Evolutionary conservation across 176 grass and related monocot genomes (phyloP).

Genomic region (Triticum dicoccoides): DNA sequence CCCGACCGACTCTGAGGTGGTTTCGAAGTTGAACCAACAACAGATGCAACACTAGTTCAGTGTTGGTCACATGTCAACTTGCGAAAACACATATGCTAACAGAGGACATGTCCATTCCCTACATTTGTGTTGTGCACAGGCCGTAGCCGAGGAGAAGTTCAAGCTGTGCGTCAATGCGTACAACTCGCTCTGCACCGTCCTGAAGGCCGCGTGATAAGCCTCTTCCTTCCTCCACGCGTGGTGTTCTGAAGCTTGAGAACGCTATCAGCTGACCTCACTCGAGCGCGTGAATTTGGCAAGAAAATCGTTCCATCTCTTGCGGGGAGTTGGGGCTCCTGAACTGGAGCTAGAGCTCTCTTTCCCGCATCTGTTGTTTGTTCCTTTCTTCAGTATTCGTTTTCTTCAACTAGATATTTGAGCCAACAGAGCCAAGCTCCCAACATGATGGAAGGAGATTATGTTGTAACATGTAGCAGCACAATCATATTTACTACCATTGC

Average conservation of each 20-base stretch:
- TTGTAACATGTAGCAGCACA: not conserved
- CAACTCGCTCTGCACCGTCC: conserved; percentile 57
- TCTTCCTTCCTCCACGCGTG: not conserved
- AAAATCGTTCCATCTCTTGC: no score
- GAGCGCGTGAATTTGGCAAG: not conserved
- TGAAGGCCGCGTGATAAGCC: conserved; percentile 39
- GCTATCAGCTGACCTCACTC: no score
- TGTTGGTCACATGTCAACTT: not conserved
- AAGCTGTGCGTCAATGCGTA: conserved; percentile 85
- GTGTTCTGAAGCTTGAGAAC: no score
- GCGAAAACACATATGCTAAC: not conserved
- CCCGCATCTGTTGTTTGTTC: not conserved
- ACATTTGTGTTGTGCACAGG: conserved; percentile 32
- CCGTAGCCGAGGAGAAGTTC: conserved; percentile 75
- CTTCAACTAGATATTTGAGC: not conserved
- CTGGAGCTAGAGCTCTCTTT: not conserved
- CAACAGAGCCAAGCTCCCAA: conserved; percentile 6
- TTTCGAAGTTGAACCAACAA: not conserved
- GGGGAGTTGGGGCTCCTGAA: not conserved
- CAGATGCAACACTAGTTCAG: not conserved
- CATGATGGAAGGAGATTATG: not conserved
- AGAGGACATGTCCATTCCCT: not conserved
- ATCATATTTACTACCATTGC: not conserved
- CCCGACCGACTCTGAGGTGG: not conserved
- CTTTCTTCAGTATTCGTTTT: not conserved